Conservation (phyloP, 805 yeast species). For the Lachancea waltii region DNA sequence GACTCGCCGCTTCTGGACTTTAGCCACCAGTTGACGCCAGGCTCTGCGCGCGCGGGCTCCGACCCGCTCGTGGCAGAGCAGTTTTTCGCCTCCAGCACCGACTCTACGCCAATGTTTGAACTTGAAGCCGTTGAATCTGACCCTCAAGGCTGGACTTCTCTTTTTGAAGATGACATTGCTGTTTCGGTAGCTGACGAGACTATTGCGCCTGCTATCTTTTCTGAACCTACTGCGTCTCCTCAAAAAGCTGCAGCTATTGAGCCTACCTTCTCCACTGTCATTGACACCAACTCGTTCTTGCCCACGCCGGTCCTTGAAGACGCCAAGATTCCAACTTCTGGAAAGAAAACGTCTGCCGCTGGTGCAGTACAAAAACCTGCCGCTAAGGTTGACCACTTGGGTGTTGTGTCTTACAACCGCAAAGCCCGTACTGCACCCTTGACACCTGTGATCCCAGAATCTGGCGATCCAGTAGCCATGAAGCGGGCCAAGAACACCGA, state of each 20-base stretch:
- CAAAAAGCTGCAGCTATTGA: slow-evolving; percentile 1
- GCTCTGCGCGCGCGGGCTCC: not conserved
- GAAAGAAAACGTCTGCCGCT: slow-evolving; percentile 7
- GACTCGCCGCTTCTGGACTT: slow-evolving; percentile 5
- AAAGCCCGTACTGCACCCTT: slow-evolving; percentile 70
- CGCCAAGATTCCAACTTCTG: slow-evolving; percentile 12
- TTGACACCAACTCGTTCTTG: slow-evolving; percentile 20
- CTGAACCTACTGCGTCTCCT: slow-evolving; percentile 2
- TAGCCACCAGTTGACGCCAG: slow-evolving; percentile 1
- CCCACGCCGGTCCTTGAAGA: slow-evolving; percentile 32
- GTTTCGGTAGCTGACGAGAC: slow-evolving; percentile 33
- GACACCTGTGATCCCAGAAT: slow-evolving; percentile 56
- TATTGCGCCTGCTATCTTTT: slow-evolving; percentile 20
- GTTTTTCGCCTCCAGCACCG: slow-evolving; percentile 38
- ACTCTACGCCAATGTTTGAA: slow-evolving; percentile 59
- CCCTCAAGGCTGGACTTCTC: slow-evolving; percentile 54
- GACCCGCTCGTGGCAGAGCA: slow-evolving; percentile 41
- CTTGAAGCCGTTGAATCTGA: slow-evolving; percentile 25
- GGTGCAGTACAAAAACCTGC: slow-evolving; percentile 11
- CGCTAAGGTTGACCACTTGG: slow-evolving; percentile 63
- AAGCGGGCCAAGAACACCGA: slow-evolving; percentile 95
- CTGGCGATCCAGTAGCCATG: slow-evolving; percentile 59
- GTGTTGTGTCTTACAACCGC: slow-evolving; percentile 68
- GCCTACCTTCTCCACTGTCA: slow-evolving; percentile 4
- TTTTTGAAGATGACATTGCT: slow-evolving; percentile 44